Percentiles rank a stretch among this genome's conserved stretches.
phyloP scores from a whole-genome alignment of 352 stramenopile species.

The Phytopythium mirpurense region DNA sequence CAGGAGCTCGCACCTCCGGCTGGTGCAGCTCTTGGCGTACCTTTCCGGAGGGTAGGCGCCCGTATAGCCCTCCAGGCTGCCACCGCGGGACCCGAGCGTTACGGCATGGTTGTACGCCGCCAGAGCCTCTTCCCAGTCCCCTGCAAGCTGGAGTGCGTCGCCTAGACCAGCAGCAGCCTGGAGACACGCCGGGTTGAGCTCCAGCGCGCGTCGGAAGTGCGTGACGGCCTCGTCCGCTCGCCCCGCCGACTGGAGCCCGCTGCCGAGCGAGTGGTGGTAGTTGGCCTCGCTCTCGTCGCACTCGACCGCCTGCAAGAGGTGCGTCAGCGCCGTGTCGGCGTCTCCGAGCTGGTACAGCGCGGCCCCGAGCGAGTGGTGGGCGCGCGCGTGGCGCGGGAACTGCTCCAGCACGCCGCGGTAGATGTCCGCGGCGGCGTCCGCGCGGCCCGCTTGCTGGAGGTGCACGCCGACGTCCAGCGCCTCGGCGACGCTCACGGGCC shows the following conservation, averaged over 20 bases:
- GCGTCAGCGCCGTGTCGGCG: constrained; percentile 17
- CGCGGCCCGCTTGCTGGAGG: constrained; percentile 31
- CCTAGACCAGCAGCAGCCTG: constrained; percentile 53
- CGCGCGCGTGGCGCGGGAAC: constrained; percentile 36
- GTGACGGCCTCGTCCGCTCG: constrained; percentile 36
- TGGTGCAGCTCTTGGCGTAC: constrained; percentile 26
- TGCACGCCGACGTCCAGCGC: constrained; percentile 35
- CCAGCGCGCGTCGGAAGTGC: constrained; percentile 41
- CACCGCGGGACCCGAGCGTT: constrained; percentile 3
- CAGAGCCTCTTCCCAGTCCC: constrained; percentile 54
- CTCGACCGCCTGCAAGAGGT: constrained; percentile 37
- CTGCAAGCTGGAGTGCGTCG: constrained; percentile 28
- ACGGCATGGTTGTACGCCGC: constrained; percentile 47
- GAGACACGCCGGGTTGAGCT: constrained; percentile 37
- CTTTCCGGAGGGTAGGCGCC: constrained; percentile 1
- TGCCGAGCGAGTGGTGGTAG: constrained; percentile 50
- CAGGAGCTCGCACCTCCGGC: constrained; percentile 48
- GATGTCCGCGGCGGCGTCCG: constrained; percentile 24
- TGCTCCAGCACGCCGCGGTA: constrained; percentile 49
- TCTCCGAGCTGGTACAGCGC: constrained; percentile 40
- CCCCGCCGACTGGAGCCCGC: constrained; percentile 39
- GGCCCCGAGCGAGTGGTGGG: constrained; percentile 49
- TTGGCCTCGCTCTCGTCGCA: constrained; percentile 36
- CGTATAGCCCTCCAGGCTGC: not conserved
- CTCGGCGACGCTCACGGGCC: constrained; percentile 33